Conservation (phyloP, 2,329 filamentous ascomycete species). For the Blastomyces percursus region DNA sequence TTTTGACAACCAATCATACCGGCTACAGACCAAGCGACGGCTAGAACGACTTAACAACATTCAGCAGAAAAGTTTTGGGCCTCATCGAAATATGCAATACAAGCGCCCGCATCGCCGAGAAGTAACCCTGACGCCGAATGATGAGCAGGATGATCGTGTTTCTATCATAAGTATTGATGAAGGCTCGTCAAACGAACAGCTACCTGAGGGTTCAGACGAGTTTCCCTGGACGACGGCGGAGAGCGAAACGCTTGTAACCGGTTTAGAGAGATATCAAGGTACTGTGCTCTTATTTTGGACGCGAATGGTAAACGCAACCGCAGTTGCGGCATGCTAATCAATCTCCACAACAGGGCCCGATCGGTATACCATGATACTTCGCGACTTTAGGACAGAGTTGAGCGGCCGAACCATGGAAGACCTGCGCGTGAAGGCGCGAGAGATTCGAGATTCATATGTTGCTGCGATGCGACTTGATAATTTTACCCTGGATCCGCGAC, state of each 20-base stretch:
- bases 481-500: background rate
- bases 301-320: too few species aligned
- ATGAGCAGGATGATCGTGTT: background rate
- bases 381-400: constrained; percentile 1
- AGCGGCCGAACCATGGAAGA: constrained; percentile 6
- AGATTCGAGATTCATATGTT: constrained; percentile 7
- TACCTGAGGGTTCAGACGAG: background rate
- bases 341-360: background rate
- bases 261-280: constrained; percentile 7
- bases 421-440: background rate
- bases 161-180: background rate
- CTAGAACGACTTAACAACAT: background rate
- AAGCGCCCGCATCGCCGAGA: too few species aligned
- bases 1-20: background rate
- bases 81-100: background rate
- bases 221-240: constrained; percentile 1
- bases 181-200: background rate
- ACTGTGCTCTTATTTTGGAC: background rate
- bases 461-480: constrained; percentile 5
- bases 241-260: constrained; percentile 3
- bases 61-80: background rate
- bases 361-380: constrained; percentile 5
- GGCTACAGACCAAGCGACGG: background rate
- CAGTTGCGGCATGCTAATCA: background rate
- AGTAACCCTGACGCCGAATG: background rate